Base-by-base conservation (phyloP, 352 stramenopile species). In the Pythium rhizo-oryzae region DNA sequence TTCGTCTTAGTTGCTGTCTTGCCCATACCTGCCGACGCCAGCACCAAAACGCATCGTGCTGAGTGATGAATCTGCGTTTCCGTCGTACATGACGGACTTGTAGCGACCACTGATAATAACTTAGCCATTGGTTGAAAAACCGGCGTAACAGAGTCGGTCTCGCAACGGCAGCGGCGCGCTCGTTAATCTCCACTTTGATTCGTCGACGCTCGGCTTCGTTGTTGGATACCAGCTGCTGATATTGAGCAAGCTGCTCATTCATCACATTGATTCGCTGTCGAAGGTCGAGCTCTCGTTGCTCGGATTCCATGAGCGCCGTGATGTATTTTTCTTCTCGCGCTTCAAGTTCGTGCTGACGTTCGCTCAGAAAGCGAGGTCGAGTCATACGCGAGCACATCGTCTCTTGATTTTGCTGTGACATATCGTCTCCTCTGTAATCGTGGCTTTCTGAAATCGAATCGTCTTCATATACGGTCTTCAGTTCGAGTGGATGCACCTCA, bases 251-350 rank as follows among this genome's bases (percentile, higher is more conserved):
- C 49, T 89, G 84, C 16, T 71, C 75, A 30, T 81, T 74, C 66
- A 90, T 75, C 5, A 28, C 44, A 5, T 53, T 64, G 1, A 94
- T 33, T 33, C 85, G 80, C 18, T 82, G 88, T 15, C 80, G 76
- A 4, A 94, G 65, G 33, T 92, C 81, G 0, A 94, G 64, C 52
- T 94, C 86, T 19, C 84, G 79, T 30, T 92, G 86, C 60, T 94
- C 86, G 0, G 82, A 92, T 61, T 87, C 79, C 77, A 94, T 94
- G 25, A 94, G 59, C 9, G 84, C 84, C 18, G 79, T 75, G 23
- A 94, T 88, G 51, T 92, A 92, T 52, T 90, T 89, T 13, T 82
- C 82, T 70, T 94, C 86, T 23, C 82, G 77, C 1, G 85, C 71
- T 25, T 92, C 79, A 0, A 91, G 78, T 21, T 91, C 81, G 6